Percentiles rank a stretch among this genome's conserved stretches.
phyloP scores from a whole-genome alignment of 768 basidiomycete species.

The Amanita pallidorosea region DNA sequence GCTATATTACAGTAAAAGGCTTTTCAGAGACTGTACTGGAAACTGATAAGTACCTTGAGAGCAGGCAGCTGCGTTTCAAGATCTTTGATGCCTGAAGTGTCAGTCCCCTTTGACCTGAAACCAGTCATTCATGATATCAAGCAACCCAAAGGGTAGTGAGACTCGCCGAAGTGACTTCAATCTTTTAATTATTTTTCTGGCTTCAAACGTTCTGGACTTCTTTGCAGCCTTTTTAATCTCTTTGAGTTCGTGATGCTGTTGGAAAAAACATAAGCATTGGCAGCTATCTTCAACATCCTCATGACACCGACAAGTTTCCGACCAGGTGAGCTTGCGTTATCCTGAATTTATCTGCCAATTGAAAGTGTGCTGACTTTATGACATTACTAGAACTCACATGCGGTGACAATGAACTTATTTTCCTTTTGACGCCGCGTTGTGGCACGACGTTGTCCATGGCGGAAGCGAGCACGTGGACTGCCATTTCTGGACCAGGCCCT shows the following conservation, averaged over 20 bases:
- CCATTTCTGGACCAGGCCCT: neutral
- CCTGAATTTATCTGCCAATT: neutral
- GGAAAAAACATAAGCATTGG: slow-evolving; percentile 6
- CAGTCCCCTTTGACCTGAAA: slow-evolving; percentile 26
- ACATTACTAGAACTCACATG: slow-evolving; percentile 17
- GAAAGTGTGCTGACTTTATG: neutral
- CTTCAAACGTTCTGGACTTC: slow-evolving; percentile 73
- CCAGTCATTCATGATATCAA: neutral
- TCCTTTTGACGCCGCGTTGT: slow-evolving; percentile 30
- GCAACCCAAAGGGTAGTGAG: neutral
- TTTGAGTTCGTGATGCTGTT: slow-evolving; percentile 65
- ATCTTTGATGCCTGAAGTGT: slow-evolving; percentile 28
- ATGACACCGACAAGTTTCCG: slow-evolving; percentile 44
- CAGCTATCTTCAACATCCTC: neutral
- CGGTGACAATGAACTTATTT: slow-evolving; percentile 22
- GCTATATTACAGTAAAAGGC: slow-evolving; percentile 25
- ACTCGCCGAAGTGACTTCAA: slow-evolving; percentile 58
- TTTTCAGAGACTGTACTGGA: neutral
- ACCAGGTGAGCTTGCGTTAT: slow-evolving; percentile 28
- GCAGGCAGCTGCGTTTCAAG: slow-evolving; percentile 49
- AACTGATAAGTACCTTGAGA: slow-evolving; percentile 45
- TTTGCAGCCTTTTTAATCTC: slow-evolving; percentile 70
- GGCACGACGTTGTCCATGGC: slow-evolving; percentile 9
- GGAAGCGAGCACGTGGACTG: neutral
- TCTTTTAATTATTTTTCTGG: slow-evolving; percentile 74